Base-by-base conservation (phyloP, 495 filamentous ascomycete species). In the Annulohypoxylon nitens region DNA sequence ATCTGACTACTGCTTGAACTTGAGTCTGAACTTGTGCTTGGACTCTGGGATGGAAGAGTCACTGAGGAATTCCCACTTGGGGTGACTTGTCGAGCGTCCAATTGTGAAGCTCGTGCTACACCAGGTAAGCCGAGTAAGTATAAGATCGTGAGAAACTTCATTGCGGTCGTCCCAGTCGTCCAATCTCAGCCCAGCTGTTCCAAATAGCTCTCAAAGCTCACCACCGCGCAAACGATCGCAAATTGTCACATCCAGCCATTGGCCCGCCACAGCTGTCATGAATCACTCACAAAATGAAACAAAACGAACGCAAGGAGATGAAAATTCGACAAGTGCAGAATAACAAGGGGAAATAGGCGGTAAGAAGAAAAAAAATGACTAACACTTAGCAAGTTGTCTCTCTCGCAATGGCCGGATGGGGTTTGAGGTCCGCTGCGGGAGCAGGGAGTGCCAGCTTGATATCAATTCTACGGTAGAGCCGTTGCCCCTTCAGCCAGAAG, bases 1-100 rank as follows among this genome's bases (percentile, higher is more conserved):
- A 53, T 61, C 59, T 71, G 67, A 23, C 54, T 58, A 7, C 53
- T 51, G 20, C 61, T 68, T 12, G 16, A 47, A 20, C 43, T 47
- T 47, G 16, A 47, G n/a, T 47, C 43, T 6, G 43, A 43, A 39
- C 36, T 43, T 43, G 39, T 14, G 14, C 39, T 67, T 39, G 16
- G 25, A 36, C 67, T 64, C 53, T 64, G 67, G 43, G 54, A 36
- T 14, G 67, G 54, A 45, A 68, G 20, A 68, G 41, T 59, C 41
- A 39, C 59, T 53, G 67, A 71, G 4, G n/a, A 75, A 62, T 75
- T 75, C 64, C 72, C 72, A 63, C 72, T 75, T 75, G 72, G 72
- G 64, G 39, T 30, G 43, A 34, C 67, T 47, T 75, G 72, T 57
- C 72, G 62, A 67, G 37, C 53, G 37, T 68, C 37, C 37, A 75